Evolutionary conservation across 192 early-diverging fungal genomes (phyloP).

Genomic region (Geranomyces variabilis): DNA sequence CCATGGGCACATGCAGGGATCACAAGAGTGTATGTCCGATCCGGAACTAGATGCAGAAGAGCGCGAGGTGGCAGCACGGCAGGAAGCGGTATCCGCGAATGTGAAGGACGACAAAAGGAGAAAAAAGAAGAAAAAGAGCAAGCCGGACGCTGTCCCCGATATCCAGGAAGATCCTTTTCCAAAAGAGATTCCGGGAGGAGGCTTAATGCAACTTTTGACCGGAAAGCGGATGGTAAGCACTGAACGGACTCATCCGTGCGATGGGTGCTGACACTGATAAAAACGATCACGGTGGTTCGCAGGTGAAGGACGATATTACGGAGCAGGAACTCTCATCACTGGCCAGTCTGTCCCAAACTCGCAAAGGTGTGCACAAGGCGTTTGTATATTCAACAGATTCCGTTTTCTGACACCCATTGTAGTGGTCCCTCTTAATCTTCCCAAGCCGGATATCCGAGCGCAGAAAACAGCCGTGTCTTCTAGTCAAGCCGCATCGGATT

Average conservation of each 20-base stretch:
- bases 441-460: neutral
- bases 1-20: neutral
- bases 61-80: neutral
- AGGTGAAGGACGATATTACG: neutral
- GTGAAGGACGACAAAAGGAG: neutral
- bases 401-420: neutral
- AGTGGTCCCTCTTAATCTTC: neutral
- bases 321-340: constrained; percentile 13
- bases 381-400: too few relatives aligned
- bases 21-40: constrained; percentile 13
- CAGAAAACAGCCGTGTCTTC: neutral
- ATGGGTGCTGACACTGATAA: neutral
- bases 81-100: neutral
- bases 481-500: neutral
- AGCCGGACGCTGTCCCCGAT: neutral
- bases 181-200: neutral
- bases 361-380: neutral
- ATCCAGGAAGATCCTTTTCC: neutral
- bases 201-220: neutral
- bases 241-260: neutral
- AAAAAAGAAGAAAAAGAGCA: neutral
- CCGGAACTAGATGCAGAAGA: constrained; percentile 9
- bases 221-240: constrained; percentile 1
- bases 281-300: too few relatives aligned
- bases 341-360: neutral